These are phyloP conservation scores for Apophysomyces elegans DNA, from an alignment of 371 early-diverging fungal species.

Conservation along the genomic window DNA sequence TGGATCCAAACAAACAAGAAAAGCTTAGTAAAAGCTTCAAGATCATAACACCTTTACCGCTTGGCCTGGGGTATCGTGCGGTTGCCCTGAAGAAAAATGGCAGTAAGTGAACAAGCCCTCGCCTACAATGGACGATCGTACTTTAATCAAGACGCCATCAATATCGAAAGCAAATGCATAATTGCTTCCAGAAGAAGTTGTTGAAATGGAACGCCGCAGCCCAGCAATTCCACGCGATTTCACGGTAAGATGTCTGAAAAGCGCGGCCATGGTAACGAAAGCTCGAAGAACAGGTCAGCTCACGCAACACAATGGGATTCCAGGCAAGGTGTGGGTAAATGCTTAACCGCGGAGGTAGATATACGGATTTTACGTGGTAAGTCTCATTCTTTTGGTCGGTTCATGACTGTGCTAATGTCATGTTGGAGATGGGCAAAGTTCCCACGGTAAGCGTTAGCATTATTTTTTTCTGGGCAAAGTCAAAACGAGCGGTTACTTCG, in stretches of 20 bases:
- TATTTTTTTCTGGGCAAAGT: no score
- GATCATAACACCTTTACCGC: constrained; percentile 18
- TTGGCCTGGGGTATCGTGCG: constrained; percentile 43
- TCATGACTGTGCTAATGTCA: no score
- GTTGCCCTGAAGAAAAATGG: constrained; percentile 29
- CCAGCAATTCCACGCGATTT: background rate
- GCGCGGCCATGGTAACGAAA: background rate
- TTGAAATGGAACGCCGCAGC: constrained; percentile 12
- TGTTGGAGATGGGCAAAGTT: no score
- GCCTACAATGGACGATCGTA: constrained; percentile 19
- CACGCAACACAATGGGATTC: no score
- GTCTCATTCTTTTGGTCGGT: no score
- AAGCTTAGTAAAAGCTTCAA: background rate
- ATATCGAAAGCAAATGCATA: constrained; percentile 80
- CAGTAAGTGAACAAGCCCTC: background rate
- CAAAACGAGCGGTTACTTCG: no score
- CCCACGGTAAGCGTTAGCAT: no score
- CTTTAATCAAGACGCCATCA: constrained; percentile 82
- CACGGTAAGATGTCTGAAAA: background rate
- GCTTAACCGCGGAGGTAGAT: no score
- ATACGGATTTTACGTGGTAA: no score
- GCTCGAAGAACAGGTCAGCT: no score
- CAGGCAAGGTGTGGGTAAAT: no score
- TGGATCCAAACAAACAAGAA: background rate
- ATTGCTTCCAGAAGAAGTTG: constrained; percentile 22